Percentiles rank a stretch among this genome's conserved stretches.
Evolutionary conservation across 2,329 filamentous ascomycete genomes (phyloP).

Genomic region (Phialemonium atrogriseum): DNA sequence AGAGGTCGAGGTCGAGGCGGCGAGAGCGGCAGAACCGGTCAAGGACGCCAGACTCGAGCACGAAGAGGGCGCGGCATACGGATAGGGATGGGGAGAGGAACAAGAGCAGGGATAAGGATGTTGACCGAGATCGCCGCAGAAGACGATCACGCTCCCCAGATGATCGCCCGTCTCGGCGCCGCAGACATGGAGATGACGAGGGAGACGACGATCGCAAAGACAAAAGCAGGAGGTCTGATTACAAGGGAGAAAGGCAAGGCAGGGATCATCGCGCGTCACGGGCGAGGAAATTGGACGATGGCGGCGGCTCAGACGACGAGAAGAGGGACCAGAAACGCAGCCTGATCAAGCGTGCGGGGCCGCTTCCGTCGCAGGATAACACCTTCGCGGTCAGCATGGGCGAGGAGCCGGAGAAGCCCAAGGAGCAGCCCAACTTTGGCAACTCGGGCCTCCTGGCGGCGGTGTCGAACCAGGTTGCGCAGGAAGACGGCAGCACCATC

Average conservation of each 20-base stretch:
- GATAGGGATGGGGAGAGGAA: slow-evolving; percentile 7
- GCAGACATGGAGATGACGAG: slow-evolving; percentile 6
- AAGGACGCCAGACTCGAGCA: slow-evolving; percentile 10
- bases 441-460: slow-evolving; percentile 77
- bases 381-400: slow-evolving; percentile 50
- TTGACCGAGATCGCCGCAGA: slow-evolving; percentile 5
- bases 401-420: slow-evolving; percentile 47
- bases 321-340: slow-evolving; percentile 6
- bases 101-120: slow-evolving; percentile 3
- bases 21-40: slow-evolving; percentile 11
- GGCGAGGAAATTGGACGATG: not conserved
- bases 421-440: slow-evolving; percentile 83
- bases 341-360: slow-evolving; percentile 31
- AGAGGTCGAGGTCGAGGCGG: slow-evolving; percentile 7
- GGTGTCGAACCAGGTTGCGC: slow-evolving; percentile 69
- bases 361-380: slow-evolving; percentile 51
- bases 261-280: slow-evolving; percentile 4
- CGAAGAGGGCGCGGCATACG: not conserved
- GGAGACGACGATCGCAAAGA: slow-evolving; percentile 4
- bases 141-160: slow-evolving; percentile 5
- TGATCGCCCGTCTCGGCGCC: slow-evolving; percentile 3
- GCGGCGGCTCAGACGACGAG: slow-evolving; percentile 2
- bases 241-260: too few relatives aligned
- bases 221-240: slow-evolving; percentile 7
- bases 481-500: slow-evolving; percentile 65